These are phyloP conservation scores for Arabis hirsuta DNA, from an alignment of 345 rosid species.

Conservation along the genomic window DNA sequence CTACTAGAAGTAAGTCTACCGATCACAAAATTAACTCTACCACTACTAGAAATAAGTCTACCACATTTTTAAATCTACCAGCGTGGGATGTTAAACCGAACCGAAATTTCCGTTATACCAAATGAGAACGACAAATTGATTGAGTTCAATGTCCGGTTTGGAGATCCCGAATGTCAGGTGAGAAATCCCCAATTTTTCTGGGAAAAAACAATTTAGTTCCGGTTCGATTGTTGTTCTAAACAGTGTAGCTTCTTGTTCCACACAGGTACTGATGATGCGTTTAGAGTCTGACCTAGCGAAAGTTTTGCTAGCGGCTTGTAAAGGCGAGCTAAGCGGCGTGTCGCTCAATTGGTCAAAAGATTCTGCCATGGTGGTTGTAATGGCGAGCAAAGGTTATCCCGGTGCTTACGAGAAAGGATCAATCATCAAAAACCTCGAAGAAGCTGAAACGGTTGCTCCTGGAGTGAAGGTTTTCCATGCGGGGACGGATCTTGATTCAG, in stretches of 20 bases:
- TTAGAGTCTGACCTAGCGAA: slow-evolving; percentile 82
- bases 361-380: slow-evolving; percentile 91
- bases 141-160: slow-evolving; percentile 98
- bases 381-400: slow-evolving; percentile 96
- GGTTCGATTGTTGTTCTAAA: background rate
- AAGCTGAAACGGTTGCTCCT: slow-evolving; percentile 69
- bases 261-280: slow-evolving; percentile 85
- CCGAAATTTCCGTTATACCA: no score
- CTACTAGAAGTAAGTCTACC: no score
- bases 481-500: slow-evolving; percentile 67
- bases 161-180: slow-evolving; percentile 99
- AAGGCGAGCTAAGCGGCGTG: slow-evolving; percentile 66
- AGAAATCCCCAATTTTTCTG: background rate
- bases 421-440: slow-evolving; percentile 69
- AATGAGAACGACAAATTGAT: no score
- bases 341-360: slow-evolving; percentile 83
- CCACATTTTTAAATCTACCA: no score
- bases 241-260: slow-evolving; percentile 9
- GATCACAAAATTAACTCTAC: no score
- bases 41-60: no score
- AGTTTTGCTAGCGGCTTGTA: slow-evolving; percentile 85
- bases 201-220: background rate
- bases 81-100: no score
- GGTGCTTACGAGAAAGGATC: slow-evolving; percentile 82
- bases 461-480: slow-evolving; percentile 78